phyloP scores from a whole-genome alignment of 371 early-diverging fungal species.

The Neoconidiobolus thromboides region DNA sequence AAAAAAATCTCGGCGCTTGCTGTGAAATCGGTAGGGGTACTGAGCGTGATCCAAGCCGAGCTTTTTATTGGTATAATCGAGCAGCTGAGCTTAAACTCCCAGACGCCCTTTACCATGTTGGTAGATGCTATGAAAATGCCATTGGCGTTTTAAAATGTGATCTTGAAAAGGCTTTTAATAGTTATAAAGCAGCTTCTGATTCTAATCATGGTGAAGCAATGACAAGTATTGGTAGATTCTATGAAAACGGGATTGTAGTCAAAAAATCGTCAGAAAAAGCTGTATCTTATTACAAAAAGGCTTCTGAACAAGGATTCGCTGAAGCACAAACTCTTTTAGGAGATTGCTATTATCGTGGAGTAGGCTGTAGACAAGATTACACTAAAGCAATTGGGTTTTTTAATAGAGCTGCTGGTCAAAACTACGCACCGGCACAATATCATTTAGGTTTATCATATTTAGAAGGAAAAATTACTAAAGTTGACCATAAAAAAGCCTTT shows the following conservation, averaged over 20 bases:
- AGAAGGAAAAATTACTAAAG: constrained; percentile 5
- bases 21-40: constrained; percentile 56
- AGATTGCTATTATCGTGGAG: constrained; percentile 38
- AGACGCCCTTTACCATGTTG: constrained; percentile 33
- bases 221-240: constrained; percentile 12
- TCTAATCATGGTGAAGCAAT: constrained; percentile 23
- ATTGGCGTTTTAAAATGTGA: constrained; percentile 31
- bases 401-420: constrained; percentile 21
- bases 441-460: constrained; percentile 8
- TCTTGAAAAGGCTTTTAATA: constrained; percentile 25
- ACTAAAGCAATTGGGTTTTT: constrained; percentile 20
- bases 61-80: constrained; percentile 30
- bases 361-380: constrained; percentile 20
- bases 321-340: constrained; percentile 40
- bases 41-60: constrained; percentile 23
- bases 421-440: constrained; percentile 12
- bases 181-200: constrained; percentile 28
- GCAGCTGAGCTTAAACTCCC: constrained; percentile 28
- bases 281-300: constrained; percentile 30
- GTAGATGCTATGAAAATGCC: constrained; percentile 50
- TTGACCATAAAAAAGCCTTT: constrained; percentile 7
- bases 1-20: constrained; percentile 65
- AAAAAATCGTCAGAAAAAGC: constrained; percentile 10
- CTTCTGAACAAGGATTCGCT: constrained; percentile 30
- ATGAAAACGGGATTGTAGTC: constrained; percentile 12